These are phyloP conservation scores for Kentomonas sorsogonicus DNA, from an alignment of 208 protist species.

Conservation along the genomic window DNA sequence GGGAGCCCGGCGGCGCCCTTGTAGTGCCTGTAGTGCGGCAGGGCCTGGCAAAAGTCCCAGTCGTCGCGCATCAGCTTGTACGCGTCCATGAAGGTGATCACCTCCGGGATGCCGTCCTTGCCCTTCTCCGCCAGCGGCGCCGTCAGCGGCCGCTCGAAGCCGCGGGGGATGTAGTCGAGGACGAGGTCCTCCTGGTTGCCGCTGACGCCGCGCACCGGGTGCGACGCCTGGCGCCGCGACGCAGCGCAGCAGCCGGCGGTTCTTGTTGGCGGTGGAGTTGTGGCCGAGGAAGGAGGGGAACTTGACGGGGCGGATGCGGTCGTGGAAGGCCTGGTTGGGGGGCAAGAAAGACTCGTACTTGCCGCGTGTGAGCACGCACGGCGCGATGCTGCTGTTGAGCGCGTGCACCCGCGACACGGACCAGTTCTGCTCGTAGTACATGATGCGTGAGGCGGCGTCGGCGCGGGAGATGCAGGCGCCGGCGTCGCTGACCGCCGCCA, in stretches of 20 bases:
- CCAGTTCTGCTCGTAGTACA: constrained; percentile 89
- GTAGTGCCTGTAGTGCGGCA: constrained; percentile 75
- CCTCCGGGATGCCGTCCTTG: constrained; percentile 68
- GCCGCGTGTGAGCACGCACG: constrained; percentile 75
- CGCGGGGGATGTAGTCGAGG: constrained; percentile 82
- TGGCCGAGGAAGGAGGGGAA: constrained; percentile 87
- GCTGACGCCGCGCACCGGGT: constrained; percentile 45
- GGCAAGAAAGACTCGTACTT: constrained; percentile 83
- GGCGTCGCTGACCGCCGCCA: constrained; percentile 37
- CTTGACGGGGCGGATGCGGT: constrained; percentile 80
- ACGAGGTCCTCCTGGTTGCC: constrained; percentile 74
- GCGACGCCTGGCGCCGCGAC: constrained; percentile 61
- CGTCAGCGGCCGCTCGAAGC: constrained; percentile 55
- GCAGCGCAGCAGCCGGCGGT: constrained; percentile 63
- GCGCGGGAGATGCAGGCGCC: constrained; percentile 62
- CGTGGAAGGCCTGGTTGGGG: constrained; percentile 68
- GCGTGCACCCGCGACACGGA: constrained; percentile 70
- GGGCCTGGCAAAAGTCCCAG: constrained; percentile 81
- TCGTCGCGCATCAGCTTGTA: constrained; percentile 86
- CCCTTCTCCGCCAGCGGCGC: constrained; percentile 40
- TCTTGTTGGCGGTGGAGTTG: constrained; percentile 85
- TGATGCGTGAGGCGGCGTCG: constrained; percentile 73
- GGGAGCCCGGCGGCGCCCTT: constrained; percentile 14
- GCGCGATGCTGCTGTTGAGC: constrained; percentile 69
- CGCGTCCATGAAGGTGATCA: constrained; percentile 80